These are phyloP conservation scores for Aspergillus diversus DNA, from an alignment of 495 filamentous ascomycete genomes.

Conservation along the genomic window DNA sequence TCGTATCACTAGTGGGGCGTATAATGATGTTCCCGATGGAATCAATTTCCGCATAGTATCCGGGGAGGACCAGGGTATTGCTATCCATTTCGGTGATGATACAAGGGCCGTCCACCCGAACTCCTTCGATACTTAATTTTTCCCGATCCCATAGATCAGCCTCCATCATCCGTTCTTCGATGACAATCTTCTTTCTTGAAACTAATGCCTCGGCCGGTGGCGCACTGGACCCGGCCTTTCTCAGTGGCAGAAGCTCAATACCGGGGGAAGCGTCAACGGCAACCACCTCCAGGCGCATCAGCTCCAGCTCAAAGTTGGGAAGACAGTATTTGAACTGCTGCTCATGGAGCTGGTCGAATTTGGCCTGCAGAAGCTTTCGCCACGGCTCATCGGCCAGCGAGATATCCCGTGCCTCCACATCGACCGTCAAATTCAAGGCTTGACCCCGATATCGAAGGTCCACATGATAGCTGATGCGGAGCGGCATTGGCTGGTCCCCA, in stretches of 20 bases:
- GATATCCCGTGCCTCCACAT: slow-evolving; percentile 37
- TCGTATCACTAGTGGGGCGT: slow-evolving; percentile 26
- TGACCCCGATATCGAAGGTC: slow-evolving; percentile 55
- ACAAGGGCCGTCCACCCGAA: slow-evolving; percentile 44
- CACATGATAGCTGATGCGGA: slow-evolving; percentile 41
- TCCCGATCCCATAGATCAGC: slow-evolving; percentile 49
- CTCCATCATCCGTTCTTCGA: slow-evolving; percentile 41
- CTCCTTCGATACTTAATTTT: slow-evolving; percentile 42
- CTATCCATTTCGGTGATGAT: slow-evolving; percentile 56
- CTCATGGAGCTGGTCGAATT: slow-evolving; percentile 46
- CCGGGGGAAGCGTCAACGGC: slow-evolving; percentile 42
- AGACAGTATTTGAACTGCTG: slow-evolving; percentile 53
- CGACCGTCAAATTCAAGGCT: slow-evolving; percentile 48
- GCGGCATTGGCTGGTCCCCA: slow-evolving; percentile 23
- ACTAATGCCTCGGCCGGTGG: slow-evolving; percentile 39
- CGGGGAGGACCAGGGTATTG: slow-evolving; percentile 53
- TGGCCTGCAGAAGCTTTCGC: slow-evolving; percentile 33
- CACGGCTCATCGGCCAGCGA: slow-evolving; percentile 22
- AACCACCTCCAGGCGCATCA: slow-evolving; percentile 51
- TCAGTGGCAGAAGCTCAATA: slow-evolving; percentile 41
- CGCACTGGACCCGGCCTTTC: slow-evolving; percentile 20
- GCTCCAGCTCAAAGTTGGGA: slow-evolving; percentile 46
- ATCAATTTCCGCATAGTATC: slow-evolving; percentile 29
- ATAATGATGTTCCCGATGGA: slow-evolving; percentile 48
- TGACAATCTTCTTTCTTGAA: slow-evolving; percentile 38